Base-by-base conservation (phyloP, 1,284 basidiomycete genomes). In the Ganoderma boninense region DNA sequence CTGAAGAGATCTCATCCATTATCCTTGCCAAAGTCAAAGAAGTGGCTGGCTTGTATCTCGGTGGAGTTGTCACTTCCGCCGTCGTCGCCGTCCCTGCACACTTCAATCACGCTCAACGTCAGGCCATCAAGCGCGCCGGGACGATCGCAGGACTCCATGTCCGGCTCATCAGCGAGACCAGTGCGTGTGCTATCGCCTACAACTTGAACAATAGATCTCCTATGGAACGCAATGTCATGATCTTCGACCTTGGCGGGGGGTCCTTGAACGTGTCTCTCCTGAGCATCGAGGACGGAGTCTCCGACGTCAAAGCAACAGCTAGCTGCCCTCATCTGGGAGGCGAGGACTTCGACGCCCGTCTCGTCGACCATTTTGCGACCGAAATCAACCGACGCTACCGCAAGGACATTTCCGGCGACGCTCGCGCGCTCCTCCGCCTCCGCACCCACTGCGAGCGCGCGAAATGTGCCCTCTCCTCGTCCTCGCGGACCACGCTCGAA, bases 351-450 rank as follows among this genome's bases (percentile, higher is more conserved):
- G 97, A 99, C 84, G 98, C 98, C 89, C 92, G 94, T 77, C 94
- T 99, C 77, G 95, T 98, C 82, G 96, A 97, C 85, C 95, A 98
- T 90, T 98, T 99, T 80, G 93, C 95, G 73, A 94, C 97, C 83
- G 96, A 99, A 84, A 98, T 98, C 90, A 97, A 98, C 91, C 90
- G 96, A 82, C 98, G 98, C 89, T 92, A 96, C 90, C 98, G 98
- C 91, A 97, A 97, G 87, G 94, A 90, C 90, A 78, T 99, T 68
- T 95, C 96, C 63, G 85, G 90, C 74, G 97, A 98, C 86, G 89
- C 95, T 71, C 96, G 97, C 89, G 96, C 97, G 68, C 92, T 98
- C 77, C 95, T 97, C 85, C 96, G 97, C 87, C 92, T 99, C 78
- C 94, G 97, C 76, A 97, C 96, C 72, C 96, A 97, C 79, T 98